These are phyloP conservation scores for Nitzschia putrida DNA, from an alignment of 108 stramenopile species.

Conservation along the genomic window DNA sequence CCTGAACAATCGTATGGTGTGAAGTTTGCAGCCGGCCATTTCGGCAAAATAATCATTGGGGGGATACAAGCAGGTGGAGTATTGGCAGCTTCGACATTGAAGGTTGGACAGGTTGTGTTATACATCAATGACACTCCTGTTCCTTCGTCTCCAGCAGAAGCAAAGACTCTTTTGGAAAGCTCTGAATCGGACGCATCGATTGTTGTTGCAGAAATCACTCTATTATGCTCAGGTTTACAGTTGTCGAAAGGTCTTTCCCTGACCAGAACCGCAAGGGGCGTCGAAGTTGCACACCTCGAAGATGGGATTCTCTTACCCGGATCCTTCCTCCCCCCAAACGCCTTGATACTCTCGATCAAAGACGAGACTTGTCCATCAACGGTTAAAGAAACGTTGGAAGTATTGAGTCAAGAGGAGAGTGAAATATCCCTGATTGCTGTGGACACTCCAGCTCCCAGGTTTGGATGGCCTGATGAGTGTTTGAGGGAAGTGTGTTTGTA, in stretches of 20 bases:
- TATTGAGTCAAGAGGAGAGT: too few species aligned
- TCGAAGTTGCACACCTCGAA: neutral
- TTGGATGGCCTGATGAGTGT: too few species aligned
- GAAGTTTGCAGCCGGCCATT: neutral
- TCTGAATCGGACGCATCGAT: neutral
- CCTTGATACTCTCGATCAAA: slow-evolving; percentile 4
- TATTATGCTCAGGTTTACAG: neutral
- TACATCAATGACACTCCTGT: slow-evolving; percentile 8
- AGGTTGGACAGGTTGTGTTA: slow-evolving; percentile 4
- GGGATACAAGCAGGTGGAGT: neutral
- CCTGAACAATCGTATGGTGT: neutral
- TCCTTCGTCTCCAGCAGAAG: neutral
- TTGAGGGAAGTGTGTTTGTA: neutral
- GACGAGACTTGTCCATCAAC: slow-evolving; percentile 4
- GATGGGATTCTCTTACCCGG: neutral
- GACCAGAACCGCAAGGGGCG: neutral
- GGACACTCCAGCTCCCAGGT: too few species aligned
- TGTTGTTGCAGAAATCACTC: neutral
- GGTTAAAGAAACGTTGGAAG: neutral
- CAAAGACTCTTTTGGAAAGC: neutral
- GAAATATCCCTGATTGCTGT: too few species aligned
- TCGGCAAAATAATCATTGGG: slow-evolving; percentile 1
- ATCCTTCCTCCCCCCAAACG: neutral
- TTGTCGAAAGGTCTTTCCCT: neutral
- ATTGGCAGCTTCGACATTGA: neutral